Conservation (phyloP, 441 rosid species). For the Hypseocharis bilobata region DNA sequence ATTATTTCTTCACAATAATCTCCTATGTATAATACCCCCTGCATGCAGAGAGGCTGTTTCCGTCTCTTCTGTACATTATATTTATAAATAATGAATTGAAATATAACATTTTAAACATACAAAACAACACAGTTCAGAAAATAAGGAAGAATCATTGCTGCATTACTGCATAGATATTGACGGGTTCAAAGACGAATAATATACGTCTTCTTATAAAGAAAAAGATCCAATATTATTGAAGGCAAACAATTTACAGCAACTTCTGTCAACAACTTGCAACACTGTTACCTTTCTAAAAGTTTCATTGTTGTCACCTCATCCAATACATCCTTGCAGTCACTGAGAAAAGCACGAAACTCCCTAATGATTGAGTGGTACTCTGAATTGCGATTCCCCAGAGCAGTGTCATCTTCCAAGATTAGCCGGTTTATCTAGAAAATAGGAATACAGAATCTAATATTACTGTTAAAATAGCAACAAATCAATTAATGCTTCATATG, state of each 20-base stretch:
- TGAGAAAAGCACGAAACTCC: conserved; percentile 89
- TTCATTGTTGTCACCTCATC: conserved; percentile 97
- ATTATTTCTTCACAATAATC: background rate
- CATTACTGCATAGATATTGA: conserved; percentile 3
- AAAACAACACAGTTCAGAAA: no score
- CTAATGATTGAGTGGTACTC: conserved; percentile 75
- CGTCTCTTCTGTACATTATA: background rate
- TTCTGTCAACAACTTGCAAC: conserved; percentile 10
- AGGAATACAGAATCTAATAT: conserved; percentile 11
- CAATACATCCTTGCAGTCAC: conserved; percentile 91
- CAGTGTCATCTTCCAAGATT: conserved; percentile 89
- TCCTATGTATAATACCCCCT: no score
- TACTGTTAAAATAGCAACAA: conserved; percentile 14
- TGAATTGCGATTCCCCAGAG: conserved; percentile 62
- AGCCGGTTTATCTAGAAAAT: conserved; percentile 65
- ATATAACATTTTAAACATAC: background rate
- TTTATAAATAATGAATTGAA: background rate
- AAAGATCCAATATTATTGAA: background rate
- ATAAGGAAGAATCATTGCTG: no score
- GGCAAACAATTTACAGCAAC: conserved; percentile 9
- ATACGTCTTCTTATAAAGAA: background rate
- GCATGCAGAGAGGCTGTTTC: no score
- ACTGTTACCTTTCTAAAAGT: conserved; percentile 76
- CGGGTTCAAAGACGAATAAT: background rate
- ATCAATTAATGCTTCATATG: conserved; percentile 6